phyloP scores from a whole-genome alignment of 352 stramenopile genomes.

The Peronospora tabacina region DNA sequence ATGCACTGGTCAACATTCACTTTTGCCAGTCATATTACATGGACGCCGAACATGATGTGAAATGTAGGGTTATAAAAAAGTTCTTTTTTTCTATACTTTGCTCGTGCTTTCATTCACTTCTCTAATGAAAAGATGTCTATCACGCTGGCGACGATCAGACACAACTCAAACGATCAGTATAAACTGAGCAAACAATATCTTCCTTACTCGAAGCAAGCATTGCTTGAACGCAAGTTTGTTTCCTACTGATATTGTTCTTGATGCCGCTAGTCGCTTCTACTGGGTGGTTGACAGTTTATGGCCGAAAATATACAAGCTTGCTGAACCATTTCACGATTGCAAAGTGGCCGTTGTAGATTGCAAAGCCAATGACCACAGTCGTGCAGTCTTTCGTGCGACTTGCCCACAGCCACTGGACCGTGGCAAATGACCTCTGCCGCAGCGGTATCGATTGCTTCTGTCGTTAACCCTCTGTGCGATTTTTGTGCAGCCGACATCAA shows the following conservation, averaged over 20 bases:
- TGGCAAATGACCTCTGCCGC: slow-evolving; percentile 45
- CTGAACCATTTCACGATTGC: slow-evolving; percentile 50
- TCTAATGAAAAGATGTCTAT: no score
- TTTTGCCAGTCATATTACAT: no score
- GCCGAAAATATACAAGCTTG: slow-evolving; percentile 28
- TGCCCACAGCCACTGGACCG: slow-evolving; percentile 47
- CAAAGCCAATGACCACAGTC: slow-evolving; percentile 54
- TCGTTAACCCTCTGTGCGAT: slow-evolving; percentile 54
- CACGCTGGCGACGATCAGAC: no score
- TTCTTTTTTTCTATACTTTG: no score
- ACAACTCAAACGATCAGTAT: neutral
- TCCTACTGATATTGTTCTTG: slow-evolving; percentile 13
- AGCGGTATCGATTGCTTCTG: slow-evolving; percentile 52
- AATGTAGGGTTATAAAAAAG: no score
- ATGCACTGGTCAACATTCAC: no score
- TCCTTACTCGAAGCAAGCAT: slow-evolving; percentile 23
- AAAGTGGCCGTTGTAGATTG: slow-evolving; percentile 61
- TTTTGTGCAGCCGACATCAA: slow-evolving; percentile 47
- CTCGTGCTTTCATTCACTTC: no score
- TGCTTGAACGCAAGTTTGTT: slow-evolving; percentile 12
- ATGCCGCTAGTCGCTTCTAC: neutral
- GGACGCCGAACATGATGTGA: no score
- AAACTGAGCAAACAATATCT: neutral
- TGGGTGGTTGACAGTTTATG: slow-evolving; percentile 9
- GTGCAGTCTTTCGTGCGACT: slow-evolving; percentile 60